Base-by-base conservation (phyloP, 306 rosid genomes). In the Dalbergia oliveri region DNA sequence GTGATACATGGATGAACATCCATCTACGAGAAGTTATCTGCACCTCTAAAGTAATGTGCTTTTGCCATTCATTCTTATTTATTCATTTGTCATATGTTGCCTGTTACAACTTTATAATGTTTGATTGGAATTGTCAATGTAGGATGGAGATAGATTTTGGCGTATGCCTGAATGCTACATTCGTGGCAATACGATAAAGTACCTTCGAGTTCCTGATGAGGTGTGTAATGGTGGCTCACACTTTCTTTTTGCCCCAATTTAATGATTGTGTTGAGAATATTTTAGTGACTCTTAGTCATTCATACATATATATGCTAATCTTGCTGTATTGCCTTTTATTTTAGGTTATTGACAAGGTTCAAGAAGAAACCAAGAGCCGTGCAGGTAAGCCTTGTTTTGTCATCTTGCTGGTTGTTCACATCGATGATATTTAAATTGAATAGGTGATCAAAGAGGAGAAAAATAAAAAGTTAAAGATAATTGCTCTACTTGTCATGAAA, bases 71-170 rank as follows among this genome's bases (percentile, higher is more conserved):
- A 0, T 73, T 82, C 8, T 62, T 15, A 3, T 7, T 34, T 45
- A 37, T 71, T 12, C 45, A 6, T 72, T 16, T 53, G 1, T 63
- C 11, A 8, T 47, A 4, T 72, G 16, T 81, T 59, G 71, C 37
- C 11, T 73, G 56, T 76, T 69, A 7, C 41, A 18, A 59, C 44
- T 54, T 76, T 59, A 56, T 62, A 16, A 9, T 73, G 35, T 57
- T 54, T 77, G 26, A 35, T 50, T 74, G 75, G 37, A 34, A 44
- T 71, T 75, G 60, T 11, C n/a, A 23, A 80, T 62, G 83, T 83
- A 95, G 99, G 99, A 95, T 56, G 99, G 99, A 84, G 99, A 95
- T 75, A 88, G 99, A 78, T 95, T 95, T 90, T 95, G 99, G 99
- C 88, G 99, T 33, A 95, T 91, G 99, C 98, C 98, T 4, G 99